Evolutionary conservation across 2,329 filamentous ascomycete species (phyloP), one percentile per base, ranked within the genome.

Genomic region (Ramichloridium luteum): DNA sequence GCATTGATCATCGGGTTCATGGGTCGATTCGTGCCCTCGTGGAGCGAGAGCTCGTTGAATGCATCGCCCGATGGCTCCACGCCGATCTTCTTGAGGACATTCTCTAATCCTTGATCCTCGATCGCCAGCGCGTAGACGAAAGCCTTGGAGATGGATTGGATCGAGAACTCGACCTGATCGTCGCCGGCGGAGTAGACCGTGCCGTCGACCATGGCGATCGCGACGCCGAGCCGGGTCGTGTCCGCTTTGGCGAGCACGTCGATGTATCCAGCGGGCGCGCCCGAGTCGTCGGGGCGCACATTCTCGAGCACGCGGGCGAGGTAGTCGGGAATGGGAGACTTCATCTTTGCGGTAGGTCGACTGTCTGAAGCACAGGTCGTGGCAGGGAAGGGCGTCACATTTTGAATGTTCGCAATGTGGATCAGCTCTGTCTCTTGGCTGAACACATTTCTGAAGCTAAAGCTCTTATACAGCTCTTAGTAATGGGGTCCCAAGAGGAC

Each of bases 61-160:
- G 51, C 53, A 27, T 59, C 55, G 11, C 57, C 57, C 0, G 57
- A 59, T 1, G 57, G 57, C 39, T 60, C 57, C 2, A 60, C 57
- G 29, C 56, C 57, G 12, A 60, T 59, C 35, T 57, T 60, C 32
- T 55, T 47, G 26, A 60, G 31, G 0, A 60, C 57, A n/a, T 37
- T 38, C 0, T 46, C 37, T 12, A 60, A 34, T 0, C 57, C 57
- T 1, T 48, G 44, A 30, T 60, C 57, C 28, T 58, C 55, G 20
- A 60, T 60, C 6, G 57, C 57, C 3, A 60, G 37, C 2, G 57
- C 56, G 36, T 60, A 60, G 16, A 59, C 56, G 30, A 60, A 60
- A 1, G 56, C 48, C 27, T 60, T 60, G 9, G 57, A 57, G 30
- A 60, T 60, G 41, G 56, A 60, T 32, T 60, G 56, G 18, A 60